Base-by-base conservation (phyloP, 164 flowering plant genomes). In the Brasenia schreberi region DNA sequence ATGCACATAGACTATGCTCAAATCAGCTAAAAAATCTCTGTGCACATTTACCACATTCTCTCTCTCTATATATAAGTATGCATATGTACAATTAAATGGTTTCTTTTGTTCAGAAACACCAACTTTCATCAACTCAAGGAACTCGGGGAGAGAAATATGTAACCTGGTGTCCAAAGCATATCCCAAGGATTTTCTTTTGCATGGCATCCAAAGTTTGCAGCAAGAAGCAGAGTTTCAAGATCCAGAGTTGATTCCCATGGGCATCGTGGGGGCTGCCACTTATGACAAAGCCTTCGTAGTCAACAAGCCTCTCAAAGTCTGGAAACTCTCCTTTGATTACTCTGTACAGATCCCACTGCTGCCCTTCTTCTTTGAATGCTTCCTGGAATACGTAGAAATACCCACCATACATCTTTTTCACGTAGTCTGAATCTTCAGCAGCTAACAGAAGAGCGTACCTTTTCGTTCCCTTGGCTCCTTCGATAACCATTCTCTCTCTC, bases 131-230 rank as follows among this genome's bases (percentile, higher is more conserved):
- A 33, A 33, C 39, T 33, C 39, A 33, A 33, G 39, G 39, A 33
- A 33, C 39, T 33, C 3, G 39, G n/a, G 16, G 16, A 49, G 16
- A 42, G 43, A 59, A 67, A 59, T 58, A 9, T 16, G 44, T n/a
- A 14, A 23, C 90, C 84, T 90, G 97, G 66, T 86, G 97, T 3
- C 97, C 97, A 68, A 90, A 90, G 81, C 95, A 90, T 69, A 87
- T 81, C 0, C 92, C 97, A n/a, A 90, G 83, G 43, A 90, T 75
- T 61, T 84, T 87, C 78, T 87, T 90, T 65, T 81, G 73, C 89
- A 86, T 82, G 64, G 83, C 74, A 69, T 82, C 76, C 9, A 91
- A 59, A 18, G 77, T 80, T 59, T 79, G 83, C 19, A 89, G 42
- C 33, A 89, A 77, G 63, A 79, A 69, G 70, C 89, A 81, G 49